Conservation (phyloP, 225 moss, liverwort and hornwort species). For the Pseudoscleropodium purum region DNA sequence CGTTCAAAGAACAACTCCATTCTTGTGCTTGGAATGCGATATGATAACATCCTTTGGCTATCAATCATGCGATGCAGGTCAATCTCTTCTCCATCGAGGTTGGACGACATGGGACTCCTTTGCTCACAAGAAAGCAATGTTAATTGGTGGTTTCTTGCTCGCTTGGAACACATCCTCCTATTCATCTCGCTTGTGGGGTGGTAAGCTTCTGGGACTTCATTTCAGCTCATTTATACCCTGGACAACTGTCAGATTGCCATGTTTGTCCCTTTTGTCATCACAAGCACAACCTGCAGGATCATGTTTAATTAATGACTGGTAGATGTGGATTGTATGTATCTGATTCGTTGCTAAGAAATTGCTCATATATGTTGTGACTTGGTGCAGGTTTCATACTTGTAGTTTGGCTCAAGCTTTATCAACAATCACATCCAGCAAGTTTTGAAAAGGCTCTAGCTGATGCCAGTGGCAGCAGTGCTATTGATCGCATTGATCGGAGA, state of each 20-base stretch:
- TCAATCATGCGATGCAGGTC: conserved; percentile 37
- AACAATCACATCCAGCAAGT: conserved; percentile 43
- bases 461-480: conserved; percentile 39
- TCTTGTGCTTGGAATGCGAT: background rate
- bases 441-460: conserved; percentile 43
- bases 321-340: background rate
- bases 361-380: background rate
- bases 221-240: background rate
- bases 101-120: conserved; percentile 68
- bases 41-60: background rate
- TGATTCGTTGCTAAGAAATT: background rate
- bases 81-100: conserved; percentile 40
- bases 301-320: background rate
- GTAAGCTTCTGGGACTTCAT: conserved; percentile 23
- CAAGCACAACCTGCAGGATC: background rate
- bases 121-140: conserved; percentile 75
- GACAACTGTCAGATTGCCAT: background rate
- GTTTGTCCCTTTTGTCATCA: background rate
- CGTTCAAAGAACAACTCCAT: background rate
- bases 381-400: conserved; percentile 51
- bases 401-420: conserved; percentile 56
- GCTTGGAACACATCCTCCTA: conserved; percentile 89
- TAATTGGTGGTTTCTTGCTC: conserved; percentile 56
- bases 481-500: conserved; percentile 38
- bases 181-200: conserved; percentile 82